These are phyloP conservation scores for Saururus chinensis DNA, from an alignment of 164 flowering plant genomes.

Conservation along the genomic window DNA sequence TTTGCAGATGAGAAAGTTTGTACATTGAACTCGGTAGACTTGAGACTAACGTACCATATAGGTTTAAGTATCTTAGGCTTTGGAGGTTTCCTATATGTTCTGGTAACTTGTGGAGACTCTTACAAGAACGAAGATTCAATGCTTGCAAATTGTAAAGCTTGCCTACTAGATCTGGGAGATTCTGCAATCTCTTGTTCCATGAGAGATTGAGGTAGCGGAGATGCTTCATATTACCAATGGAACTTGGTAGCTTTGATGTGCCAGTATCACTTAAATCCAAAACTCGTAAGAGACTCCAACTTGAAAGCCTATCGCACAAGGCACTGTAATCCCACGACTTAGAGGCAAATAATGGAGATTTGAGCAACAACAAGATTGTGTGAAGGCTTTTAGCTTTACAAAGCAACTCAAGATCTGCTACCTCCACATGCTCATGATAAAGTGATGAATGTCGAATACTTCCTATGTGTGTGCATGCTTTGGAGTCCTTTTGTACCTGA, in stretches of 20 bases:
- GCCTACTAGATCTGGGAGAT: slow-evolving; percentile 1
- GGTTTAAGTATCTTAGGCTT: not conserved
- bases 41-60: slow-evolving; percentile 5
- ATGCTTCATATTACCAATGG: slow-evolving; percentile 1
- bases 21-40: slow-evolving; percentile 1
- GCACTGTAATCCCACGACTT: too few species aligned
- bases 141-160: slow-evolving; percentile 1
- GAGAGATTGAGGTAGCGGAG: slow-evolving; percentile 2
- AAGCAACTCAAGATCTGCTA: not conserved
- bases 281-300: not conserved
- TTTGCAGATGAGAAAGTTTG: not conserved
- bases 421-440: not conserved
- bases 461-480: not conserved
- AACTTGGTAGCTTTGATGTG: not conserved
- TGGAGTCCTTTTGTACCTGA: not conserved
- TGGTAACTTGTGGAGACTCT: too few species aligned
- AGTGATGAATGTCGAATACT: not conserved
- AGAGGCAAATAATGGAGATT: too few species aligned
- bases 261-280: not conserved
- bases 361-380: not conserved
- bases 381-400: not conserved
- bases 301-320: not conserved
- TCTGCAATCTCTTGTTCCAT: not conserved
- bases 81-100: too few species aligned
- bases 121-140: not conserved